Base-by-base conservation (phyloP, 2,329 filamentous ascomycete species). In the Verticillium albo-atrum region DNA sequence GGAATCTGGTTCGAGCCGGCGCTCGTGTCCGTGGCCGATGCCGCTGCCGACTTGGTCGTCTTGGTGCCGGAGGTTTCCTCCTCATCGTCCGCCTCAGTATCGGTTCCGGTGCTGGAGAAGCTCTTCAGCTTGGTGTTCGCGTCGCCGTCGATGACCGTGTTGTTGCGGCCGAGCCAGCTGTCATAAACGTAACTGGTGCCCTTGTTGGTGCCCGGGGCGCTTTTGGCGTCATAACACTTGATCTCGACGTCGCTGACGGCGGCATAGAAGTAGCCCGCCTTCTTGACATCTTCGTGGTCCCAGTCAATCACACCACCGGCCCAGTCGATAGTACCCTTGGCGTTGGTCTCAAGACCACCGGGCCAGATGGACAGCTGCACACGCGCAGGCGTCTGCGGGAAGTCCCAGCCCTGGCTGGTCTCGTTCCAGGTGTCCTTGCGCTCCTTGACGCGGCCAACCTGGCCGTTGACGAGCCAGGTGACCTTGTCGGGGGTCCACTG, bases 281-380 rank as follows among this genome's bases (percentile, higher is more conserved):
- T 82, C 77, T 91, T 79, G 81, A 98, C 94, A 74, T 96, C 90
- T 23, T 81, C 78, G 64, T 84, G 86, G 71, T 90, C 79, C 94
- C 95, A 99, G 80, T 96, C 83, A 64, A 99, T 94, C 57, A 84
- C 77, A 67, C 95, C 95, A 70, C 95, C 95, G 20, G 94, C 91
- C 95, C 95, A 99, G 58, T 88, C 82, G 65, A 97, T 84, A 34
- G 95, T 98, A 59, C 95, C 95, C 72, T 90, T 71, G 47, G 85
- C 89, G 74, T 97, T 97, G 70, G 82, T 82, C 10, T 86, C 76
- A 54, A 90, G 84, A 71, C 95, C 95, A 69, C 91, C 95, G 47
- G 95, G 95, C 95, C 95, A 99, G 70, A 99, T 87, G 17, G 95
- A 98, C 56, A 99, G 83, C 79, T 97, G 92, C 57, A 99, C 85